These are phyloP conservation scores for Saccharomyces kudriavzevii DNA, from an alignment of 805 yeast species.

Conservation along the genomic window DNA sequence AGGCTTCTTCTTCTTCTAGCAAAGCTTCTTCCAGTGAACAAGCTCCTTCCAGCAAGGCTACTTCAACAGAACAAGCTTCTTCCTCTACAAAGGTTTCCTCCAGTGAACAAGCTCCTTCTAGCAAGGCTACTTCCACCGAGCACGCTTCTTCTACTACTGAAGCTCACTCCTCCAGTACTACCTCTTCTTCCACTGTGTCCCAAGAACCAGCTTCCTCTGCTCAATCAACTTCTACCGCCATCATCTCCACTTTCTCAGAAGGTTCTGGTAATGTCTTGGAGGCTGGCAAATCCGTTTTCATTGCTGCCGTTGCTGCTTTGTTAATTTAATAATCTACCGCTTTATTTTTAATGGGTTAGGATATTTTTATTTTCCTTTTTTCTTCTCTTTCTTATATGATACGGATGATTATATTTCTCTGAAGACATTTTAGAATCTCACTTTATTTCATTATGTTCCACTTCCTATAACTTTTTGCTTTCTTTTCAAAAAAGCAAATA, in stretches of 20 bases:
- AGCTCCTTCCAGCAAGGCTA: slow-evolving; percentile 19
- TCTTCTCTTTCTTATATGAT: not conserved
- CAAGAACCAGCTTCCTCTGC: slow-evolving; percentile 10
- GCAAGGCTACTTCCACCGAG: slow-evolving; percentile 13
- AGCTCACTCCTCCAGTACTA: slow-evolving; percentile 13
- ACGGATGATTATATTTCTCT: not conserved
- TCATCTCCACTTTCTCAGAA: slow-evolving; percentile 33
- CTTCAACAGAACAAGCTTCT: slow-evolving; percentile 21
- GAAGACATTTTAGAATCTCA: not conserved
- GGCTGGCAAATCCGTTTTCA: slow-evolving; percentile 18
- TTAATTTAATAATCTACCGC: slow-evolving; percentile 13
- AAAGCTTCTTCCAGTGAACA: slow-evolving; percentile 11
- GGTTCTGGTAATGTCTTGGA: slow-evolving; percentile 23
- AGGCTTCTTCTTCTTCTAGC: slow-evolving; percentile 17
- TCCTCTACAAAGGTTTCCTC: slow-evolving; percentile 14
- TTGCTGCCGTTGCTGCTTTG: slow-evolving; percentile 24
- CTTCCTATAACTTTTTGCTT: not conserved
- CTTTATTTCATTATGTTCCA: not conserved
- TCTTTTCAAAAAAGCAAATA: not conserved
- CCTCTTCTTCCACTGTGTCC: slow-evolving; percentile 15
- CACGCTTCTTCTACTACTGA: slow-evolving; percentile 15
- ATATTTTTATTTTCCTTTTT: not conserved
- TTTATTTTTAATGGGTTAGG: not conserved
- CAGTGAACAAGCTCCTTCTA: slow-evolving; percentile 4
- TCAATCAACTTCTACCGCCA: not conserved